Evolutionary conservation across 2,329 filamentous ascomycete species (phyloP).

Genomic region (Amauroascus verrucosus): DNA sequence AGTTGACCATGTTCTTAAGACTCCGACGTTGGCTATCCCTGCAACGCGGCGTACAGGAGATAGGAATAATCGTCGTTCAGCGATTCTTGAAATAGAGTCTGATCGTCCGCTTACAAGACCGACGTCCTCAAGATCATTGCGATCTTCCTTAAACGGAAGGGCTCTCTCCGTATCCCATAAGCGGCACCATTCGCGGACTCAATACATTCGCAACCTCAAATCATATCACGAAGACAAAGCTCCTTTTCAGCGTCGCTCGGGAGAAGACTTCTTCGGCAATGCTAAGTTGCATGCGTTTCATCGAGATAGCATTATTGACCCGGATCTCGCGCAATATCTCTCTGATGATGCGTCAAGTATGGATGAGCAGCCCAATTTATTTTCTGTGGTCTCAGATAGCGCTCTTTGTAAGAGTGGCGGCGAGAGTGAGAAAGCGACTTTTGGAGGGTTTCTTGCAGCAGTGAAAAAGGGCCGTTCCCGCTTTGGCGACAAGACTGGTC

Average conservation of each 20-base stretch:
- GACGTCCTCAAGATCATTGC: constrained; percentile 83
- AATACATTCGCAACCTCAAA: constrained; percentile 67
- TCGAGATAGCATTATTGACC: constrained; percentile 96
- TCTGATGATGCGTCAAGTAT: constrained; percentile 89
- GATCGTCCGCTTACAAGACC: constrained; percentile 72
- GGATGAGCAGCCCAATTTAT: constrained; percentile 81
- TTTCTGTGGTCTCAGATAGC: constrained; percentile 60
- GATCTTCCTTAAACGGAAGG: constrained; percentile 57
- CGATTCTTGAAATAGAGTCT: constrained; percentile 79
- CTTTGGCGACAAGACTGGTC: constrained; percentile 63
- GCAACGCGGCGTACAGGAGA: constrained; percentile 57
- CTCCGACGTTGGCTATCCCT: constrained; percentile 56
- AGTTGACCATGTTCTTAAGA: constrained; percentile 38
- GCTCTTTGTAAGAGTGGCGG: constrained; percentile 51
- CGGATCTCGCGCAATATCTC: constrained; percentile 87
- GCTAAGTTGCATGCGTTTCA: constrained; percentile 81
- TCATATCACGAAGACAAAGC: constrained; percentile 65
- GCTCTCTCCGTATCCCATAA: constrained; percentile 72
- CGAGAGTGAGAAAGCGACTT: constrained; percentile 63
- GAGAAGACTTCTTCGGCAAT: constrained; percentile 56
- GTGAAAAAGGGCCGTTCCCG: constrained; percentile 66
- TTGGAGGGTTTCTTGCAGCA: constrained; percentile 61
- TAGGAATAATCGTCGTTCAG: constrained; percentile 71
- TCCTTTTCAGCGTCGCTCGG: constrained; percentile 69
- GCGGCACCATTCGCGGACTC: constrained; percentile 78